Evolutionary conservation across 805 yeast genomes (phyloP), one percentile per base, ranked within the genome.

Genomic region (Yarrowia sp.): DNA sequence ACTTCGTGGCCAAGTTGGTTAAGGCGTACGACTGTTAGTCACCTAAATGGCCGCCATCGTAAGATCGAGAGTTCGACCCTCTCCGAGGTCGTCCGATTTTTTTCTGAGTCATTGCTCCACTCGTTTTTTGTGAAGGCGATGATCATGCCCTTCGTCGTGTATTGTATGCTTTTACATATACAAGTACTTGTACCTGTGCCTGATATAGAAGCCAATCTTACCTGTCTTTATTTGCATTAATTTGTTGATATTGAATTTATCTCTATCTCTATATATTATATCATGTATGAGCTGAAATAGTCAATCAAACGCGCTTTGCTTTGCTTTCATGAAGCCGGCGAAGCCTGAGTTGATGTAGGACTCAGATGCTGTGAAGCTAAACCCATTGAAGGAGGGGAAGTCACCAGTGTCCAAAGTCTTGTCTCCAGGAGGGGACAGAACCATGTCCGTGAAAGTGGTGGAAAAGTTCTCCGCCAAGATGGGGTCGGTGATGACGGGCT

Each of bases 391-490:
- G 3, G 66, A 46, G 7, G 66, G 66, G 17, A 61, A 20, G 13
- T 61, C 47, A 2, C 44, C 52, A 10, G 55, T 36, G n/a, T 46
- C 66, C 5, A 47, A 38, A 2, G n/a, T n/a, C 20, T 36, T 61
- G 19, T 44, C 66, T 5, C 39, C 55, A 34, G 66, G 42, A 9
- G 79, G 79, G 19, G 79, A 73, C 44, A 81, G 63, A 1, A 72
- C 79, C 88, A 90, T 83, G 9, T 83, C 83, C 0, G 97, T 92
- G 77, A 92, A 92, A 69, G 90, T 93, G 10, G 82, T 77, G 70
- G 91, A 91, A 74, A 92, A 92, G 73, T 92, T 92, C 75, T 92
- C 97, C 0, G 97, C 97, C 67, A 89, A 75, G 55, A 82, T 87
- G 30, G 96, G 94, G 73, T 91, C 87, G 0, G 96, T 89, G 50